Evolutionary conservation across 495 filamentous ascomycete genomes (phyloP), one percentile per base, ranked within the genome.

Genomic region (Penicillium coffeae): DNA sequence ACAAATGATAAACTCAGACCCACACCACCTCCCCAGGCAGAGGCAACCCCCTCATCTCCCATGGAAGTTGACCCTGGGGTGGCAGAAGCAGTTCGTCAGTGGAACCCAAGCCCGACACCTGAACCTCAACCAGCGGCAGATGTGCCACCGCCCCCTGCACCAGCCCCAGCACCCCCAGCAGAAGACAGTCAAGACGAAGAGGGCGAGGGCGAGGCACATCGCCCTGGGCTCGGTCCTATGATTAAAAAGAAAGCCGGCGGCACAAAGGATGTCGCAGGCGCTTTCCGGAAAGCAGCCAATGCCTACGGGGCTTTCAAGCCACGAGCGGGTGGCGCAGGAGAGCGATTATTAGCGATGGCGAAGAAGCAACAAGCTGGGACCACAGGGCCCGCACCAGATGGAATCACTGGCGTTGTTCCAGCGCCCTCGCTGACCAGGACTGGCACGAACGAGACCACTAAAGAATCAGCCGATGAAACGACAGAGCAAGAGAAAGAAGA

Each of bases 171-270:
- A 30, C 15, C n/a, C 19, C 14, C 18, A 0, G 13, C 18, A 8
- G 40, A 19, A 13, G 45, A 47, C 5, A 40, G 6, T 16, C 9
- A 27, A 2, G 44, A 46, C 35, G 68, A 69, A 20, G 71, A 69
- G 20, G 82, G 86, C 20, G 77, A 66, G 12, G 9, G 30, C 6
- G 78, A 77, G 35, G 64, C 60, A 20, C 75, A 81, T 54, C 80
- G 88, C 15, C 90, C 90, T 21, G 90, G 90, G 1, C 79, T 95
- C 16, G 89, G 88, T 0, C 89, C 90, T 32, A 95, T 95, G 90
- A 84, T 95, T 47, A 93, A 91, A 66, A 85, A 90, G 47, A 81
- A 80, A 55, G 84, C 83, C 10, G 25, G 25, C 4, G 35, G 35
- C 0, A 77, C 66, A 39, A 78, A 73, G 22, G 86, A 93, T 36